Percentiles rank a stretch among this genome's conserved stretches.
Conservation (phyloP, 129 eudicot genomes). For the Apium graveolens region DNA sequence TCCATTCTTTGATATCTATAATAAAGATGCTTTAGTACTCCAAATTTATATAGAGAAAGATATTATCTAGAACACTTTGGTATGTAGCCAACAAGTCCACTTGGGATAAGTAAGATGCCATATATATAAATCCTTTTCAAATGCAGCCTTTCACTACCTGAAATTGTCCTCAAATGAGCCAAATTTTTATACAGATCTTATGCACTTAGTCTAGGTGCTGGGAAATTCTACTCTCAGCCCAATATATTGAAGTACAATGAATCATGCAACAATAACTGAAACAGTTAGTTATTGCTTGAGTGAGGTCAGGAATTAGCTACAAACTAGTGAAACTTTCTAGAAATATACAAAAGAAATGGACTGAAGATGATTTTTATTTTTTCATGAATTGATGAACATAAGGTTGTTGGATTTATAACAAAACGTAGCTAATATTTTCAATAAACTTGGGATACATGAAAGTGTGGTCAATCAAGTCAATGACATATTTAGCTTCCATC, state of each 20-base stretch:
- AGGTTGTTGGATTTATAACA: too few species aligned
- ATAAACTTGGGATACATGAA: background rate
- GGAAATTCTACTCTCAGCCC: background rate
- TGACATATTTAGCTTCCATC: background rate
- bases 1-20: conserved; percentile 50
- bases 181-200: background rate
- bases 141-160: background rate
- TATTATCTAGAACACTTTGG: background rate
- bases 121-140: background rate
- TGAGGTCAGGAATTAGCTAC: too few species aligned
- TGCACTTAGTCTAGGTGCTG: background rate
- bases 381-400: too few species aligned
- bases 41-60: background rate
- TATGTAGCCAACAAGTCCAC: background rate
- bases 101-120: background rate
- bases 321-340: too few species aligned
- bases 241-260: background rate
- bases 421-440: too few species aligned
- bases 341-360: too few species aligned
- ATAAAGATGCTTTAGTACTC: conserved; percentile 10
- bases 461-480: background rate
- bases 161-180: background rate
- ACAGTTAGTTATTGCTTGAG: background rate
- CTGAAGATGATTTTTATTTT: too few species aligned
- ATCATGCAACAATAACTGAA: background rate